Evolutionary conservation across 805 yeast species (phyloP).

Genomic region (Pichia phayaonensis): DNA sequence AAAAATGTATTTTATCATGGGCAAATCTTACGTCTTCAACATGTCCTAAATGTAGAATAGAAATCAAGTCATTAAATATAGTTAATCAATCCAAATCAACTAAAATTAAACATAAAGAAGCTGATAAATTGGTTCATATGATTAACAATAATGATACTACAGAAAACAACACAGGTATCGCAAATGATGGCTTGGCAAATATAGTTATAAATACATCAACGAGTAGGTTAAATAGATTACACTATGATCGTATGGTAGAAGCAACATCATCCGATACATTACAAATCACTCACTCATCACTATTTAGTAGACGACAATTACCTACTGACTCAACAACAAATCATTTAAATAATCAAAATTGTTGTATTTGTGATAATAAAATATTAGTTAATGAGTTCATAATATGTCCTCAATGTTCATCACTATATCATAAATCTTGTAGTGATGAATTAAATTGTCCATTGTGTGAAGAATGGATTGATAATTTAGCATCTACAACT

Average conservation of each 20-base stretch:
- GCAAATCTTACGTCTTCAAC: slow-evolving; percentile 27
- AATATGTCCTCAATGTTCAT: slow-evolving; percentile 27
- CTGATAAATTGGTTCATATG: slow-evolving; percentile 6
- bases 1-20: slow-evolving; percentile 31
- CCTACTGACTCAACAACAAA: slow-evolving; percentile 10
- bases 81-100: slow-evolving; percentile 16
- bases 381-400: slow-evolving; percentile 18
- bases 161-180: not conserved
- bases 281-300: not conserved
- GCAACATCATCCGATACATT: slow-evolving; percentile 6
- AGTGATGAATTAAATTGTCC: slow-evolving; percentile 27
- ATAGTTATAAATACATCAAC: not conserved
- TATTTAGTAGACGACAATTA: not conserved
- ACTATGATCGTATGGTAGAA: not conserved
- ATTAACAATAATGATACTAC: not conserved
- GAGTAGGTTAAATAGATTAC: not conserved
- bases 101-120: not conserved
- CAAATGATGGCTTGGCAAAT: not conserved
- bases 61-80: slow-evolving; percentile 20
- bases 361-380: slow-evolving; percentile 28
- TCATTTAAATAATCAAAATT: slow-evolving; percentile 20
- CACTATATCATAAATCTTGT: slow-evolving; percentile 28
- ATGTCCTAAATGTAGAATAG: slow-evolving; percentile 29
- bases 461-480: slow-evolving; percentile 29
- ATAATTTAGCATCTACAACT: slow-evolving; percentile 9